Evolutionary conservation across 306 rosid genomes (phyloP).

Genomic region (Purshia tridentata): DNA sequence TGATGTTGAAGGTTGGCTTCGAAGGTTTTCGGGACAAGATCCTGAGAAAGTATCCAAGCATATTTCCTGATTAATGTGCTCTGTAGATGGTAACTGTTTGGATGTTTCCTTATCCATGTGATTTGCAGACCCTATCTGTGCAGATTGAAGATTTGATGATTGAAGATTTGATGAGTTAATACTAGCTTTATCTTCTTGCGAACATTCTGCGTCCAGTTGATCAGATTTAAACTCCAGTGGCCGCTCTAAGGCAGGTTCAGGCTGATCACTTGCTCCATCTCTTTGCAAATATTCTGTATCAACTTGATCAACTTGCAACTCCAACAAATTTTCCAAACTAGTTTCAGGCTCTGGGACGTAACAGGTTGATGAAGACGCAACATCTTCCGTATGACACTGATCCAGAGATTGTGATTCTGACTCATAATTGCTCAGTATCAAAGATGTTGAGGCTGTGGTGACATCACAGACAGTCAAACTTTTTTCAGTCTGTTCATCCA

Average conservation of each 20-base stretch:
- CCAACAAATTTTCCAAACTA: conserved; percentile 27
- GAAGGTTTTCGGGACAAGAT: conserved; percentile 34
- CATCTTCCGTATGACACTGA: conserved; percentile 31
- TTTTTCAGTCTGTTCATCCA: conserved; percentile 30
- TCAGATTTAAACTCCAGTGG: conserved; percentile 39
- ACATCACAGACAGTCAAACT: conserved; percentile 33
- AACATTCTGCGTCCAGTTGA: conserved; percentile 36
- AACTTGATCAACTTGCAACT: conserved; percentile 39
- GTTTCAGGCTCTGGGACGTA: conserved; percentile 36
- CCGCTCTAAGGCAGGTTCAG: conserved; percentile 34
- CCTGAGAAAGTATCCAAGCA: conserved; percentile 31
- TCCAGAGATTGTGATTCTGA: conserved; percentile 31
- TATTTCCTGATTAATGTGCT: conserved; percentile 34
- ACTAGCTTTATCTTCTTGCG: conserved; percentile 33
- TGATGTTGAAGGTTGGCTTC: conserved; percentile 32
- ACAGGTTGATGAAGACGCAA: conserved; percentile 33
- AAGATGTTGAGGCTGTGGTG: conserved; percentile 32
- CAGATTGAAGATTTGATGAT: conserved; percentile 40
- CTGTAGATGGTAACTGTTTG: conserved; percentile 26
- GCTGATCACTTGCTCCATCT: conserved; percentile 25
- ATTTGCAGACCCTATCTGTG: conserved; percentile 21
- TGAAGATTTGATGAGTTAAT: conserved; percentile 38
- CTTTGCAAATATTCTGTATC: conserved; percentile 24
- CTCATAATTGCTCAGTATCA: conserved; percentile 29
- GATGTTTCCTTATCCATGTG: conserved; percentile 21